These are phyloP conservation scores for Alternaria burnsii DNA, from an alignment of 2,329 filamentous ascomycete species.

Conservation along the genomic window DNA sequence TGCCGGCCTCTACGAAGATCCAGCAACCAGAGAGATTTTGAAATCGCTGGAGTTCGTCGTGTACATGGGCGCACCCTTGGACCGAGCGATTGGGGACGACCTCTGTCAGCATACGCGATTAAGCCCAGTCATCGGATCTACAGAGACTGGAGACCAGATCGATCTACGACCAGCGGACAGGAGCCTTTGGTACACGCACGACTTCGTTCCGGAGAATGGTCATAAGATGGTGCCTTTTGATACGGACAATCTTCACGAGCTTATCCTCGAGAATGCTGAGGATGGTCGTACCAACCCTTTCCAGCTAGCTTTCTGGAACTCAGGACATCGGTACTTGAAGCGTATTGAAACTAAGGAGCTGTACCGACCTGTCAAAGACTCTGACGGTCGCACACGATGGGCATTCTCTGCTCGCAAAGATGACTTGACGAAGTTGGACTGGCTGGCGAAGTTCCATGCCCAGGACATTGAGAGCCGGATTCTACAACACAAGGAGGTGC, in stretches of 20 bases:
- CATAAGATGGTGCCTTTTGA: constrained; percentile 20
- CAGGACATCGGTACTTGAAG: constrained; percentile 28
- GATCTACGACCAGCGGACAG: constrained; percentile 15
- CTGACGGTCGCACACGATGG: constrained; percentile 30
- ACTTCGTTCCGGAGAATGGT: constrained; percentile 26
- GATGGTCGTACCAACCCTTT: not conserved
- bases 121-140: constrained; percentile 26
- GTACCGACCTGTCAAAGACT: constrained; percentile 37
- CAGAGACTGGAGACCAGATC: constrained; percentile 24
- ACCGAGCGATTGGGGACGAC: constrained; percentile 26
- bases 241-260: constrained; percentile 43
- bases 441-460: constrained; percentile 30
- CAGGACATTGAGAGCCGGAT: constrained; percentile 25
- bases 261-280: not conserved
- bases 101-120: constrained; percentile 22
- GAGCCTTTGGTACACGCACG: constrained; percentile 28
- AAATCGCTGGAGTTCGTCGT: constrained; percentile 23
- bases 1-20: constrained; percentile 10
- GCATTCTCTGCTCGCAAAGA: constrained; percentile 27
- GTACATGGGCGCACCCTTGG: constrained; percentile 23
- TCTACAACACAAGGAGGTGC: constrained; percentile 19
- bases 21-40: constrained; percentile 16
- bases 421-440: constrained; percentile 32
- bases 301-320: constrained; percentile 35
- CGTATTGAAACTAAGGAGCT: constrained; percentile 51